phyloP scores from a whole-genome alignment of 106 monocot species.

The Platanthera zijinensis region DNA sequence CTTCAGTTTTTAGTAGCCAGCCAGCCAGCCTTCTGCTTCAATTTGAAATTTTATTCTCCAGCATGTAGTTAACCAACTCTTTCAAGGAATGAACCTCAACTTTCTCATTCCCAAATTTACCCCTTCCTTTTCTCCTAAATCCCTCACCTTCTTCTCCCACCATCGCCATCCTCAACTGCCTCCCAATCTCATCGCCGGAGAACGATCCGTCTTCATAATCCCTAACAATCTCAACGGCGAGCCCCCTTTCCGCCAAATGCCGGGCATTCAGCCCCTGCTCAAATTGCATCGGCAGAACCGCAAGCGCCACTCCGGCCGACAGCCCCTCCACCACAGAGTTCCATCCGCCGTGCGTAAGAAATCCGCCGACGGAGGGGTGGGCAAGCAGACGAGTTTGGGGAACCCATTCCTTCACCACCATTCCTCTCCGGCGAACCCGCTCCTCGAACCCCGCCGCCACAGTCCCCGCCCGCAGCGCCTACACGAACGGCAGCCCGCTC shows the following conservation, averaged over 20 bases:
- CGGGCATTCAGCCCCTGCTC: conserved; percentile 47
- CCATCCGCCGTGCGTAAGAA: conserved; percentile 5
- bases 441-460: background rate
- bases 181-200: conserved; percentile 20
- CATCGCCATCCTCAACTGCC: conserved; percentile 34
- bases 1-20: no score
- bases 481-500: conserved; percentile 1
- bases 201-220: conserved; percentile 30
- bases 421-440: background rate
- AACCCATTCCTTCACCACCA: conserved; percentile 7
- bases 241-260: conserved; percentile 21
- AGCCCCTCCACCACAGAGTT: conserved; percentile 7
- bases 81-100: no score
- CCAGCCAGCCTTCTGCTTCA: no score
- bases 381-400: conserved; percentile 8
- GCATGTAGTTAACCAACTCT: no score
- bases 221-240: conserved; percentile 33
- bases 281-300: conserved; percentile 31
- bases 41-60: no score
- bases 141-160: conserved; percentile 16
- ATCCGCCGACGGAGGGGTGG: conserved; percentile 4
- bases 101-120: conserved; percentile 9
- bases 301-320: conserved; percentile 16
- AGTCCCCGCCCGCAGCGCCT: background rate
- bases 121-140: background rate